Base-by-base conservation (phyloP, 768 basidiomycete species). In the Pluteus cervinus region DNA sequence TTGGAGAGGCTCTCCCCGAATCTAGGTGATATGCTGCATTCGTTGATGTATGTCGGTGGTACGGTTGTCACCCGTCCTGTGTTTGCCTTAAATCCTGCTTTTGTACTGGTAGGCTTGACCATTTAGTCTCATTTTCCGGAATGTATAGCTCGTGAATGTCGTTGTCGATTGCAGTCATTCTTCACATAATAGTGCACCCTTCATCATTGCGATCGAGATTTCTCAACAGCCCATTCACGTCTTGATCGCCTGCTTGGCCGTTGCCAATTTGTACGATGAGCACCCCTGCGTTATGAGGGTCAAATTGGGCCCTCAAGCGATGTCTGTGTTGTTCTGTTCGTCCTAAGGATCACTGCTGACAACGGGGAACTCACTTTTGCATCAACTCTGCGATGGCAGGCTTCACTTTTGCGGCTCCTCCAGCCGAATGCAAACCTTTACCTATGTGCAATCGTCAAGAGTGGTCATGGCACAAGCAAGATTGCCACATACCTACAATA, bases 11-110 rank as follows among this genome's bases (percentile, higher is more conserved):
- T 79, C 0, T 83, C 79, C 28, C 73, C 77, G 12, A 74, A 72
- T 38, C 69, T 92, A 38, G 75, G 81, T 48, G 76, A 79, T 51
- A 66, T 91, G 40, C 66, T 93, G 24, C 91, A 93, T 54, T 84
- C 90, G 34, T 71, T 93, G 45, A 87, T 93, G 86, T 93, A 93
- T 60, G 86, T 92, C 36, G 89, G 89, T 45, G 90, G 86, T 39
- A 76, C 73, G 34, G 82, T 93, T 37, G 80, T 93, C 36, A 86
- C 87, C 37, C 81, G 78, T 54, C 84, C 86, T 38, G 77, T 76
- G 17, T 86, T 85, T 68, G 68, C 77, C 51, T 76, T 82, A 40
- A 76, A 87, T 52, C 71, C 82, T 20, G 76, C 80, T 12, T 88
- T 80, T 55, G 75, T 93, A 24, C 78, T 92, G 31, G 84, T 93